Base-by-base conservation (phyloP, 768 basidiomycete species). In the Leccinellum rugosiceps region DNA sequence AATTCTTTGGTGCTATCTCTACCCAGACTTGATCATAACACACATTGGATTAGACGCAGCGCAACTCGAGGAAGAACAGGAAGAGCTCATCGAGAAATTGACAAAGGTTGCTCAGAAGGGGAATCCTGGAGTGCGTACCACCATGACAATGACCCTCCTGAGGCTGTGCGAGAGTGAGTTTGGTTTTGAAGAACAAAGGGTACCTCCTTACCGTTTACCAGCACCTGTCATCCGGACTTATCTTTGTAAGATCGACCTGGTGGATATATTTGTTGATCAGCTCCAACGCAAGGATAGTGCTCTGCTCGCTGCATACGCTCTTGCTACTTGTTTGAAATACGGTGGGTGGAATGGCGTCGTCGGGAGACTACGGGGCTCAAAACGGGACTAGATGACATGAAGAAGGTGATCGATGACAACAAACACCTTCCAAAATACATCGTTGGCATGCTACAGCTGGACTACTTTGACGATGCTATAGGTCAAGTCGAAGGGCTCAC, bases 401-500 rank as follows among this genome's bases (percentile, higher is more conserved):
- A 55, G 15, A 43, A 58, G 15, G 23, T 38, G 4, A 26, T 68
- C 19, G 52, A 44, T 34, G 4, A 47, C 3, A 56, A 57, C 9
- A 34, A 55, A 7, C 48, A 28, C 19, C 51, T 64, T 38, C 57
- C 65, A 11, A 57, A 60, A 48, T 35, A 59, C 7, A 69, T 68
- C 5, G 48, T 68, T 13, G 53, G 52, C 19, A 68, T 68, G 67
- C 47, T 67, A 23, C 60, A 59, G n/a, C 47, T 58, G 11, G 62
- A 68, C 51, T 68, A 57, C 31, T 69, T 68, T n/a, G n/a, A n/a
- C n/a, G n/a, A n/a, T n/a, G n/a, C n/a, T n/a, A n/a, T n/a, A n/a
- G n/a, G n/a, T n/a, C n/a, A 8, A 21, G 49, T 69, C 2, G 67
- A 68, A 50, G 66, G 67, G 10, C 69, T 69, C 50, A 63, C 69